A percentile compares a stretch with the other conserved stretches of the same genome.
phyloP scores from a whole-genome alignment of 2,329 filamentous ascomycete species.

The Drechslerella stenobrocha region DNA sequence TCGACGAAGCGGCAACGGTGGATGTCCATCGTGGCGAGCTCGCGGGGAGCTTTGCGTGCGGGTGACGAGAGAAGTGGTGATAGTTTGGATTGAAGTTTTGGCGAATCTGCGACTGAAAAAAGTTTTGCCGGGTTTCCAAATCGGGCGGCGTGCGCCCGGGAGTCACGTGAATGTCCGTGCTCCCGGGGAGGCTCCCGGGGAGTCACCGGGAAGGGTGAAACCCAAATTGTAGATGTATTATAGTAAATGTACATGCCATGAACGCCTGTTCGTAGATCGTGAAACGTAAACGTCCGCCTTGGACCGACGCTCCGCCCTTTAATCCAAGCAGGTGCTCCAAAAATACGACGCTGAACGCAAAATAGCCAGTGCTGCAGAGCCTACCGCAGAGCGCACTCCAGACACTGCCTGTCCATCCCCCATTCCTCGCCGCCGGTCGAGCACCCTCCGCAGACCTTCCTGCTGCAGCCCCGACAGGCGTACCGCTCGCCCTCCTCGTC shows the following conservation, averaged over 20 bases:
- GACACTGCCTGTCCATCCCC: conserved; percentile 44
- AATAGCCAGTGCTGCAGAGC: background rate
- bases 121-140: conserved; percentile 22
- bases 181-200: background rate
- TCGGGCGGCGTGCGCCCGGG: conserved; percentile 19
- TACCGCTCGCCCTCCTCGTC: conserved; percentile 43
- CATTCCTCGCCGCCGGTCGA: conserved; percentile 45
- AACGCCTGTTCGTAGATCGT: no score
- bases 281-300: no score
- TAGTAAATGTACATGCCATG: no score
- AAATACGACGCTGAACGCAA: no score
- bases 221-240: no score
- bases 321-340: no score
- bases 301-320: no score
- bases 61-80: background rate
- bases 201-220: conserved; percentile 7
- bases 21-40: conserved; percentile 73
- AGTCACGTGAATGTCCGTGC: background rate
- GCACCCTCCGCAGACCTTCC: conserved; percentile 39
- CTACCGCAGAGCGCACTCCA: conserved; percentile 31
- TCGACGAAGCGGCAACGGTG: conserved; percentile 96
- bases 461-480: conserved; percentile 27
- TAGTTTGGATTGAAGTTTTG: conserved; percentile 7
- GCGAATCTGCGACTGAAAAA: conserved; percentile 4
- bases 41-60: conserved; percentile 30